Conservation (phyloP, 257 asterid genomes). For the Fraxinus pennsylvanica region DNA sequence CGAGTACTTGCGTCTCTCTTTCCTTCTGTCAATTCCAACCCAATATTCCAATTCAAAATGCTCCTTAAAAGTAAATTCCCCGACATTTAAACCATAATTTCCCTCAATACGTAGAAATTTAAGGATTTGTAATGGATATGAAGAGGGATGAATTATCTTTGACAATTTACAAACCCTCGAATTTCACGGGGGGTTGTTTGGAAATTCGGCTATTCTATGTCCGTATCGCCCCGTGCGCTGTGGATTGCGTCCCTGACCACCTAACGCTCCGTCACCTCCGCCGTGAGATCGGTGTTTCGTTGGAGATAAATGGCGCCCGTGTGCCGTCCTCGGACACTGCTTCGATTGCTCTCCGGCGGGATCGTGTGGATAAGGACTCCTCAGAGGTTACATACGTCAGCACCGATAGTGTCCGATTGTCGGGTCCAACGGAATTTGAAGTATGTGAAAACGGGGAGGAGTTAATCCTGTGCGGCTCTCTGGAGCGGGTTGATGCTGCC, state of each 20-base stretch:
- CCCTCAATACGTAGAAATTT: slow-evolving; percentile 12
- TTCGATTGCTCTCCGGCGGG: slow-evolving; percentile 58
- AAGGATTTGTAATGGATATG: slow-evolving; percentile 44
- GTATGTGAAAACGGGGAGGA: slow-evolving; percentile 62
- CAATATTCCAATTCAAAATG: slow-evolving; percentile 20
- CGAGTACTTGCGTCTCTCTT: neutral
- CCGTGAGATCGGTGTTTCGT: slow-evolving; percentile 54
- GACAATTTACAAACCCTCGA: slow-evolving; percentile 47
- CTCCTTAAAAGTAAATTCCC: neutral
- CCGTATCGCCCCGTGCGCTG: slow-evolving; percentile 57
- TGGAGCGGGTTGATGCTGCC: slow-evolving; percentile 52
- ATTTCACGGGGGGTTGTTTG: slow-evolving; percentile 60
- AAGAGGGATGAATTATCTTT: slow-evolving; percentile 51
- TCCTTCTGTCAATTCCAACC: slow-evolving; percentile 26
- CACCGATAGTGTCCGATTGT: slow-evolving; percentile 65
- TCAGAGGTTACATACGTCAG: slow-evolving; percentile 87
- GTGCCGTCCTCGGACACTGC: slow-evolving; percentile 59
- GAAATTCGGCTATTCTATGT: slow-evolving; percentile 72
- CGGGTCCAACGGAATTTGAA: slow-evolving; percentile 82
- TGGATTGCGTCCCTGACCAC: slow-evolving; percentile 52
- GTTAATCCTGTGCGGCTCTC: slow-evolving; percentile 74
- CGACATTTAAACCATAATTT: neutral
- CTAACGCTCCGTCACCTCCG: slow-evolving; percentile 64
- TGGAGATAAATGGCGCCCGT: slow-evolving; percentile 63
- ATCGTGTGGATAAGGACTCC: slow-evolving; percentile 62